Base-by-base conservation (phyloP, 2,329 filamentous ascomycete genomes). In the Penicillium nordicum region DNA sequence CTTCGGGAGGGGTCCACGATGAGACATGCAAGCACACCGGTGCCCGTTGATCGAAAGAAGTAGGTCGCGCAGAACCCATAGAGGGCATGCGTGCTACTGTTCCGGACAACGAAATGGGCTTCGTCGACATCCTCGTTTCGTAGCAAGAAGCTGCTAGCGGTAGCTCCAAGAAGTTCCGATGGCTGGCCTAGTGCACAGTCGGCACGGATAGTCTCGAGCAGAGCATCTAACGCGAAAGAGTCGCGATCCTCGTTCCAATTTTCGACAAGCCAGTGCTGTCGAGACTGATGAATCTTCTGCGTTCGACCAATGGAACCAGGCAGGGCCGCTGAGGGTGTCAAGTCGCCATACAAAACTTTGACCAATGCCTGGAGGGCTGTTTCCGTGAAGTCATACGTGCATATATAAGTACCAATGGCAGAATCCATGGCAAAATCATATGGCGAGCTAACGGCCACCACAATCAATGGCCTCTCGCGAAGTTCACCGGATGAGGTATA, bases 351-450 rank as follows among this genome's bases (percentile, higher is more conserved):
- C 0, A 97, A 77, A 0, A 90, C 88, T 57, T 90, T 87, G 18
- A 95, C 90, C 5, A 96, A 78, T 1, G 92, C 90, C 58, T 88
- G 87, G 77, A 97, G 84, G 18, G 93, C 92, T 8, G 89, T 93
- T 66, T 97, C 93, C 0, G 93, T 97, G 68, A 96, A 97, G 75
- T 97, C 92, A 72, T 95, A 97, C 0, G 92, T 96, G 78, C 93
- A 97, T 40, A 97, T 83, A 67, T 97, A 97, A 1, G 92, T 96
- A 6, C 90, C 89, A 40, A 97, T 93, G 0, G 86, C 86, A 62
- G 88, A 88, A 68, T 97, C 93, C 83, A 93, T 92, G 43, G 91
- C 92, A 71, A 97, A 97, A 72, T 97, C 93, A 72, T 97, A 97
- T 0, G 93, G 93, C 0, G 92, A 97, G 74, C 92, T 96, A 63